A percentile compares a stretch with the other conserved stretches of the same genome.
These are phyloP conservation scores for Dioscorea dumetorum DNA, from an alignment of 106 monocot species.

Conservation along the genomic window DNA sequence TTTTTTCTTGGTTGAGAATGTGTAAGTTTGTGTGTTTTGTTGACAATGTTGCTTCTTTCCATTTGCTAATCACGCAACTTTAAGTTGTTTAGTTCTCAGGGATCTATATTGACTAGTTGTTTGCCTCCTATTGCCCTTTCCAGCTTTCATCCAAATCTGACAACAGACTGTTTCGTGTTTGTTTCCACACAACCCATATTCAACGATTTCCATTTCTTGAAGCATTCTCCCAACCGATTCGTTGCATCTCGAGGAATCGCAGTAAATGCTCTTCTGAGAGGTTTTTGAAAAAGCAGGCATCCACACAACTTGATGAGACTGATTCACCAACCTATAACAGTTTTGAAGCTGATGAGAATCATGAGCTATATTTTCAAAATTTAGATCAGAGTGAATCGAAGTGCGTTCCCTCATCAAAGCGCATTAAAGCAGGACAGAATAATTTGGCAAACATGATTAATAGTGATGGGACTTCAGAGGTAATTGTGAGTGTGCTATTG, in stretches of 20 bases:
- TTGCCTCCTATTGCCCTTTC: slow-evolving; percentile 11
- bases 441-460: too few species aligned
- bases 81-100: too few species aligned
- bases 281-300: slow-evolving; percentile 19
- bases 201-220: slow-evolving; percentile 76
- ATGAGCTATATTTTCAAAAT: too few species aligned
- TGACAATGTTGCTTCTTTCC: too few species aligned
- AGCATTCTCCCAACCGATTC: slow-evolving; percentile 65
- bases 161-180: slow-evolving; percentile 72
- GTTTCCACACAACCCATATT: slow-evolving; percentile 28
- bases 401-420: slow-evolving; percentile 25
- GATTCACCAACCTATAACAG: too few species aligned
- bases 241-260: slow-evolving; percentile 77
- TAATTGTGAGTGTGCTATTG: too few species aligned
- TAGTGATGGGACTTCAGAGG: too few species aligned
- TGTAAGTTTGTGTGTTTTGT: too few species aligned
- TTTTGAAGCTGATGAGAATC: too few species aligned
- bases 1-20: too few species aligned
- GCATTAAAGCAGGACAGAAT: slow-evolving; percentile 24
- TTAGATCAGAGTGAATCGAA: slow-evolving; percentile 15
- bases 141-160: slow-evolving; percentile 93
- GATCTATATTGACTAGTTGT: not conserved
- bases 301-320: too few species aligned
- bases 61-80: too few species aligned
- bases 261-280: slow-evolving; percentile 17